Base-by-base conservation (phyloP, 2,329 filamentous ascomycete genomes). In the Phialemonium atrogriseum region DNA sequence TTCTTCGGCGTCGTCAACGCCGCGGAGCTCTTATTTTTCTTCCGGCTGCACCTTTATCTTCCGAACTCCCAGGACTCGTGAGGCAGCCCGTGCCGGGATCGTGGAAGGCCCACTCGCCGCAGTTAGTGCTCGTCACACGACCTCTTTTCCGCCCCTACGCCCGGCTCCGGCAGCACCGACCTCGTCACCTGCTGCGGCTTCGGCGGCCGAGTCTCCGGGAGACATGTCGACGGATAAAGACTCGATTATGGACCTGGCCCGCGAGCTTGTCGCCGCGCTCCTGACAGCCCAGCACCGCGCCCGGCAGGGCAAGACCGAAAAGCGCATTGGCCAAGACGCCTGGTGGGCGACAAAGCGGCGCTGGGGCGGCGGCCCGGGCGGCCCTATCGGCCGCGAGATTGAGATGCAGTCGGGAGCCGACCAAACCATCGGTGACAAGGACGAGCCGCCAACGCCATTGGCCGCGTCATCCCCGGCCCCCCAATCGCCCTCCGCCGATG, bases 211-310 rank as follows among this genome's bases (percentile, higher is more conserved):
- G 7, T n/a, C 15, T 12, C 23, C 17, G 19, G 26, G 17, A 10
- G n/a, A 12, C 24, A 26, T n/a, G 3, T 16, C 8, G 29, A 3
- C 20, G 14, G 52, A 63, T 21, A 53, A 55, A 7, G 63, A 85
- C 24, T 71, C 80, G 35, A 57, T 69, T 18, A 59, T 77, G 24
- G 80, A 81, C 46, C 60, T 80, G 14, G 70, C 70, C 0, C 64
- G 75, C 20, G 77, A 81, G 48, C 50, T 80, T 0, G 58, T 77
- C 17, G 72, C 75, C 4, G 67, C 72, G 0, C 57, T 82, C 4
- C 58, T 78, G 27, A 74, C 75, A 7, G 77, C 77, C 0, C 77
- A 82, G 48, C 74, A 80, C 39, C 70, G 77, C 12, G 62, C 67
- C 9, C 70, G 76, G 10, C 65, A 78, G 41, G 70, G 70, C 19